Base-by-base conservation (phyloP, 768 basidiomycete genomes). In the Mrakia blollopis region DNA sequence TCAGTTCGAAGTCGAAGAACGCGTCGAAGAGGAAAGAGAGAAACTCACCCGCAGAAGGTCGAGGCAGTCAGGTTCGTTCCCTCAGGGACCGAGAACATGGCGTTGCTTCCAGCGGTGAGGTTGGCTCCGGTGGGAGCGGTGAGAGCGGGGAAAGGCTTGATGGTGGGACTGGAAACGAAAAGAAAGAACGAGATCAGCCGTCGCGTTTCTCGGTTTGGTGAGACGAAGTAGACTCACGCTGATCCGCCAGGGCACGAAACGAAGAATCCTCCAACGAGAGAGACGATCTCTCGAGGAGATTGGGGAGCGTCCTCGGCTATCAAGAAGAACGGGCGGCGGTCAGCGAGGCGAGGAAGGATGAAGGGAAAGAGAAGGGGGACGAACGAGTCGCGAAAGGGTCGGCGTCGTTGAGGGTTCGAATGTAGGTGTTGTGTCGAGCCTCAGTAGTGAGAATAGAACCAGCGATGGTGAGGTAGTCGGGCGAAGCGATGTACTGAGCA, bases 331-430 rank as follows among this genome's bases (percentile, higher is more conserved):
- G n/a, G n/a, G n/a, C n/a, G n/a, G n/a, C n/a, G 23, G 16, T 63
- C 30, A 63, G 30, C 28, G 4, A 18, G 25, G 9, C 28, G 62
- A 18, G 23, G 8, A 32, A 28, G 16, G 62, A 44, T 14, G 62
- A 30, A 63, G 18, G 14, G 9, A 37, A 63, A 35, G 28, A 9
- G 35, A 18, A 30, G 28, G 62, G 44, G 44, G 18, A 13, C 62
- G 62, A 63, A 70, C 28, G 72, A n/a, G 72, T 73, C 10, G 72
- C 39, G 50, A 73, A 73, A 60, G 54, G 52, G n/a, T 73, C 72
- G 4, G 57, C 32, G 13, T 52, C 72, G 54, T 73, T 73, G 9
- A 60, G 21, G 10, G 50, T 25, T 39, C 72, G 52, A 39, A 73
- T 54, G 54, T 32, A 73, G 4, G 52, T 62, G 72, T 73, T 73